Evolutionary conservation across 768 basidiomycete genomes (phyloP).

Genomic region (Clavaria fumosa): DNA sequence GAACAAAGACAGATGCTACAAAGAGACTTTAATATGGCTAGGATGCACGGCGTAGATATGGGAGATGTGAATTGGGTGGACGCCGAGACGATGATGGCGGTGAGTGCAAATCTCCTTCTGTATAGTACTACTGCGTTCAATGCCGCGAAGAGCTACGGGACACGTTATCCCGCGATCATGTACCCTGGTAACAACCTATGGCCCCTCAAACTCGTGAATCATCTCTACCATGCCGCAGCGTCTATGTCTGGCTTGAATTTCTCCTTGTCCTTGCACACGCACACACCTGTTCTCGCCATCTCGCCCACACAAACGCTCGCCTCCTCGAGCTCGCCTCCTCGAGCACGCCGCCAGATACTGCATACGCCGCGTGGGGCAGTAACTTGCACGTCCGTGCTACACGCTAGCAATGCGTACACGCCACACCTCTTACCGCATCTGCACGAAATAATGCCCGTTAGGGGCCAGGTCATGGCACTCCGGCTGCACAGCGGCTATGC

Average conservation of each 20-base stretch:
- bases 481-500: slow-evolving; percentile 23
- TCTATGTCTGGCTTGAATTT: slow-evolving; percentile 17
- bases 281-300: slow-evolving; percentile 49
- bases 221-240: slow-evolving; percentile 34
- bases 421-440: slow-evolving; percentile 64
- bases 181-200: slow-evolving; percentile 51
- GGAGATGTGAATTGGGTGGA: slow-evolving; percentile 30
- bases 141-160: slow-evolving; percentile 24
- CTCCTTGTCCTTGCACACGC: slow-evolving; percentile 50
- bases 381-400: slow-evolving; percentile 48
- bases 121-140: slow-evolving; percentile 2
- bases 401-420: slow-evolving; percentile 80
- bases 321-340: slow-evolving; percentile 1
- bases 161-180: slow-evolving; percentile 35
- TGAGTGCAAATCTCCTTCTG: slow-evolving; percentile 12
- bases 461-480: slow-evolving; percentile 47
- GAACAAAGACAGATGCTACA: no score
- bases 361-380: slow-evolving; percentile 54
- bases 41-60: slow-evolving; percentile 33
- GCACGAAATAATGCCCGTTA: slow-evolving; percentile 46
- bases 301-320: no score
- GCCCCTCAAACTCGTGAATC: slow-evolving; percentile 70
- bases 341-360: slow-evolving; percentile 33
- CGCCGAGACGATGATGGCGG: slow-evolving; percentile 31
- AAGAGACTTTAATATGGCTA: slow-evolving; percentile 40